Evolutionary conservation across 176 grass and related monocot genomes (phyloP).

Genomic region (Ensete glaucum): DNA sequence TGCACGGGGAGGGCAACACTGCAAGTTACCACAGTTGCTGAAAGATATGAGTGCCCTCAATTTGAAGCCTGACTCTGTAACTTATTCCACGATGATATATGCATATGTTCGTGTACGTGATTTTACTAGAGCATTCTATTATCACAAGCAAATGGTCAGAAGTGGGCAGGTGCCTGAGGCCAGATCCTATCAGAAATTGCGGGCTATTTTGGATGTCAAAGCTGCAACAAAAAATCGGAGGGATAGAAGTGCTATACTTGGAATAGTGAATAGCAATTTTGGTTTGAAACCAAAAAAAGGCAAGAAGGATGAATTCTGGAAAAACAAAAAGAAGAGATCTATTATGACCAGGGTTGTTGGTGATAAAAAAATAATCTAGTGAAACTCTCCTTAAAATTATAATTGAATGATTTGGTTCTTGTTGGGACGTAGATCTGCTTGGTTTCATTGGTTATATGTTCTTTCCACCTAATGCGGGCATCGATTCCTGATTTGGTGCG

Average conservation of each 20-base stretch:
- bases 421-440: not conserved
- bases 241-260: constrained; percentile 57
- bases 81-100: constrained; percentile 79
- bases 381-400: not conserved
- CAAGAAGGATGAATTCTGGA: constrained; percentile 94
- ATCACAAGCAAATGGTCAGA: constrained; percentile 83
- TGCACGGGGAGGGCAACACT: constrained; percentile 79
- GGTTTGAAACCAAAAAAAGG: constrained; percentile 41
- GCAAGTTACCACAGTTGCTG: constrained; percentile 70
- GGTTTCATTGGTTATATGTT: not conserved
- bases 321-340: constrained; percentile 50
- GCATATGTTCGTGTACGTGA: constrained; percentile 61
- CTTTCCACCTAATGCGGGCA: not conserved
- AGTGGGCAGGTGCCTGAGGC: constrained; percentile 57
- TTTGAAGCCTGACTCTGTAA: constrained; percentile 78
- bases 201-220: constrained; percentile 57
- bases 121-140: constrained; percentile 79
- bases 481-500: not conserved
- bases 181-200: constrained; percentile 62
- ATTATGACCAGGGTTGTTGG: not conserved
- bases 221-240: constrained; percentile 60
- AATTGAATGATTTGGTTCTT: not conserved
- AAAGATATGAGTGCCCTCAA: constrained; percentile 64
- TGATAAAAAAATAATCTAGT: not conserved
- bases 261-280: constrained; percentile 62